Base-by-base conservation (phyloP, 208 protist genomes). In the Trypanosomatidae sp. region DNA sequence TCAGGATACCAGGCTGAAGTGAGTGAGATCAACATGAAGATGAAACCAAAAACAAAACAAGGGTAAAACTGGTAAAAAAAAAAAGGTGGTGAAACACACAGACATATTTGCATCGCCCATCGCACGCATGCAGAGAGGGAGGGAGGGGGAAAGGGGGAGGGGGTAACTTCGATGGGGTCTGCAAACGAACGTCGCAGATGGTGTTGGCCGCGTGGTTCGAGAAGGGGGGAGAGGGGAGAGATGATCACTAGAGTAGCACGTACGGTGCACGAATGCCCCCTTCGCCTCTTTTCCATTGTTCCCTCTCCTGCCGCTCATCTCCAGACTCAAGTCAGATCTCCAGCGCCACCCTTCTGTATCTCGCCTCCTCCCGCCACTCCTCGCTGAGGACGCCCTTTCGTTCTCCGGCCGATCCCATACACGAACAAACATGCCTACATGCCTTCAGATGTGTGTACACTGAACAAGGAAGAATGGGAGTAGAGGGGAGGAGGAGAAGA, bases 31-130 rank as follows among this genome's bases (percentile, higher is more conserved):
- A 50, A 22, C 22, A 22, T 19, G 3, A 22, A 15, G 2, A 50
- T 47, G 62, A 68, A 49, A 50, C 28, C n/a, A 68, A 62, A 62
- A 62, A 39, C 8, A 52, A 52, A 52, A 52, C 19, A 22, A 3
- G 49, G 49, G 49, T 13, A 13, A 53, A 22, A 22, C 15, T 22
- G 25, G 53, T 13, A 10, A 33, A 12, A 33, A 9, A 58, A 58
- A 10, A 55, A 55, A 9, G 50, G 22, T 28, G 50, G 3, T 6
- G 52, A 41, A 43, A 64, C n/a, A 43, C 5, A 43, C 58, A 30
- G 33, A 2, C 53, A 59, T 25, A 59, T 59, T 22, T 59, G 33
- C 53, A 59, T 59, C 8, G 25, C 19, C 12, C 6, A 33, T 30
- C n/a, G 9, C n/a, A 10, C n/a, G n/a, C 56, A 22, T 13, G 0